Conservation (phyloP, 1,284 basidiomycete genomes). For the Malassezia globosa region DNA sequence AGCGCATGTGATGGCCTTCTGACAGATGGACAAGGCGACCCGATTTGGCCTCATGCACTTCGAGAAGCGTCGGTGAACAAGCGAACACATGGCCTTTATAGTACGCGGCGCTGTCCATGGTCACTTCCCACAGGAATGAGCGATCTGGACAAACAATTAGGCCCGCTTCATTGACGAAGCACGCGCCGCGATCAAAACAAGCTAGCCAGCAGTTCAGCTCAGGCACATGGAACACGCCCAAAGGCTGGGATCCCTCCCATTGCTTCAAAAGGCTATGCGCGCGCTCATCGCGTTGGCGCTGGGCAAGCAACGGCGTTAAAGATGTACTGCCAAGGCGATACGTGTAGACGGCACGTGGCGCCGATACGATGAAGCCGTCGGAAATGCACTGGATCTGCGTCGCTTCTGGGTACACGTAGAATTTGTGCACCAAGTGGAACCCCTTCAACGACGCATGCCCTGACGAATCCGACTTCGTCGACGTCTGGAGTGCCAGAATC, state of each 20-base stretch:
- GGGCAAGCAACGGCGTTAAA: slow-evolving; percentile 58
- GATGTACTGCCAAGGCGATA: slow-evolving; percentile 75
- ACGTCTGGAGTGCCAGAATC: slow-evolving; percentile 63
- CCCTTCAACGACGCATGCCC: background rate
- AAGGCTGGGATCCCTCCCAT: slow-evolving; percentile 64
- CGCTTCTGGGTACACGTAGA: slow-evolving; percentile 55
- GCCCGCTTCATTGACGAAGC: slow-evolving; percentile 52
- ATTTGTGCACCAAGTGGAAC: slow-evolving; percentile 13
- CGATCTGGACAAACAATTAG: slow-evolving; percentile 53
- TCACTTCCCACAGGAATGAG: slow-evolving; percentile 90
- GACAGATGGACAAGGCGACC: slow-evolving; percentile 83
- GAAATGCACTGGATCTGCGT: slow-evolving; percentile 80
- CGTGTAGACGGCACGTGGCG: slow-evolving; percentile 78
- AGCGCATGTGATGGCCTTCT: slow-evolving; percentile 62
- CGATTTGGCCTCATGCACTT: slow-evolving; percentile 73
- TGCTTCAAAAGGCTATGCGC: slow-evolving; percentile 59
- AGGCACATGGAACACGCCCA: slow-evolving; percentile 79
- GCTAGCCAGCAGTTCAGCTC: slow-evolving; percentile 75
- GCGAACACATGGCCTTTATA: slow-evolving; percentile 79
- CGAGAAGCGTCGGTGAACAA: slow-evolving; percentile 82
- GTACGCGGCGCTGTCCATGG: slow-evolving; percentile 57
- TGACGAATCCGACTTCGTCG: background rate
- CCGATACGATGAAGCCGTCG: slow-evolving; percentile 78
- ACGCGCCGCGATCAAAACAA: slow-evolving; percentile 81
- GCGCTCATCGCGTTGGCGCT: slow-evolving; percentile 58